Evolutionary conservation across 108 stramenopile genomes (phyloP).

Genomic region (Chaetoceros muelleri): DNA sequence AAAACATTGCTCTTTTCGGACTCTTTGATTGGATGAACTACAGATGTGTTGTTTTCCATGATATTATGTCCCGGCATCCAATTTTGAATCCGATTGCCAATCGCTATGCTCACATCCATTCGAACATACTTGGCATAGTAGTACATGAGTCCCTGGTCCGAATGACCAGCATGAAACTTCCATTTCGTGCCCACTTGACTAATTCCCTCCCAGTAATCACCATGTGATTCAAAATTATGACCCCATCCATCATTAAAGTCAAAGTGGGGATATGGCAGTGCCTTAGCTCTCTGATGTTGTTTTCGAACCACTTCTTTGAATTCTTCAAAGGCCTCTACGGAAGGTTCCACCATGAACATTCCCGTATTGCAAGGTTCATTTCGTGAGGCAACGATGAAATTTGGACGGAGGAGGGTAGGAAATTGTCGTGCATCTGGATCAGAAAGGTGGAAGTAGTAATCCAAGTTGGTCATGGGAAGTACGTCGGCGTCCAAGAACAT

Average conservation of each 20-base stretch:
- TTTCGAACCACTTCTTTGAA: conserved; percentile 14
- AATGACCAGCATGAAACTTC: conserved; percentile 29
- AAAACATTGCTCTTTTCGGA: no score
- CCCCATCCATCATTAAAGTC: conserved; percentile 11
- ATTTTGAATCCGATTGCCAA: conserved; percentile 5
- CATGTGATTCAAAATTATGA: conserved; percentile 13
- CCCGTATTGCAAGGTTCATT: conserved; percentile 35
- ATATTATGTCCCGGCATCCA: no score
- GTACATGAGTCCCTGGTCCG: conserved; percentile 42
- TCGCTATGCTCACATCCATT: conserved; percentile 23
- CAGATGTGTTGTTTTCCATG: no score
- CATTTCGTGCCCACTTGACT: conserved; percentile 26
- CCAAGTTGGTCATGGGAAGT: conserved; percentile 23
- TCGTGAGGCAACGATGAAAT: conserved; percentile 36
- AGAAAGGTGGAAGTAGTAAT: conserved; percentile 18
- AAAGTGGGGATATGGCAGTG: conserved; percentile 6
- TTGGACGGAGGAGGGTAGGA: no score
- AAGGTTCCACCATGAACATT: conserved; percentile 42
- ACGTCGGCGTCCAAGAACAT: conserved; percentile 41
- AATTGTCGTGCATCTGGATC: no score
- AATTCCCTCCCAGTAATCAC: no score
- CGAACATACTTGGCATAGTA: conserved; percentile 36
- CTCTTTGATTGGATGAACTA: no score
- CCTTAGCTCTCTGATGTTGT: conserved; percentile 9
- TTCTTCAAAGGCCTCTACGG: conserved; percentile 15